These are phyloP conservation scores for Halteria grandinella DNA, from an alignment of 73 alveolate species.

Conservation along the genomic window DNA sequence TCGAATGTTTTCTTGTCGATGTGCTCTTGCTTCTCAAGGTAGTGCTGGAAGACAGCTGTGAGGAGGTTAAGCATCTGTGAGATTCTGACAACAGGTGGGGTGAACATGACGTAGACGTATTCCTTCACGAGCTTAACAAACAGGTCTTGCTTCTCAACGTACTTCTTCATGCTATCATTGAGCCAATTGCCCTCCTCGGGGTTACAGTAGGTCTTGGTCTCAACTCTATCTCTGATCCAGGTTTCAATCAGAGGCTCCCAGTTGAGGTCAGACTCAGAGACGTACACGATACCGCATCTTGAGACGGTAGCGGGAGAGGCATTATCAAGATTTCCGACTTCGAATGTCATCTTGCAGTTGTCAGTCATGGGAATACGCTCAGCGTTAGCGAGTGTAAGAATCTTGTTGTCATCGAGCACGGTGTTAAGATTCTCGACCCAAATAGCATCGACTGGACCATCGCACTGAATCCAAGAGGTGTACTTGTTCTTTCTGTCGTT, in stretches of 20 bases:
- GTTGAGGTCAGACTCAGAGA: slow-evolving; percentile 97
- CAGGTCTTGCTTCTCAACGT: slow-evolving; percentile 72
- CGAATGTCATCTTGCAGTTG: slow-evolving; percentile 98
- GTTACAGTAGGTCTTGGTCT: slow-evolving; percentile 82
- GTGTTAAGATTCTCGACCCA: slow-evolving; percentile 99
- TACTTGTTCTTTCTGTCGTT: slow-evolving; percentile 94
- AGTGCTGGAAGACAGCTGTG: slow-evolving; percentile 54
- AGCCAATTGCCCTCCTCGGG: slow-evolving; percentile 88
- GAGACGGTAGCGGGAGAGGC: slow-evolving; percentile 99
- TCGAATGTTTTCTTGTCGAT: slow-evolving; percentile 82
- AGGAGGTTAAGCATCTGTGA: slow-evolving; percentile 61
- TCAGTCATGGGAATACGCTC: slow-evolving; percentile 99
- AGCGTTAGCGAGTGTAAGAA: slow-evolving; percentile 98
- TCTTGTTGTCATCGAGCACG: slow-evolving; percentile 99
- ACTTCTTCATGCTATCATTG: slow-evolving; percentile 75
- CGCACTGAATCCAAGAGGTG: slow-evolving; percentile 99
- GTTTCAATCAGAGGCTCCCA: slow-evolving; percentile 98
- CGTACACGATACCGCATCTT: slow-evolving; percentile 99
- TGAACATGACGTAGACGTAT: slow-evolving; percentile 60
- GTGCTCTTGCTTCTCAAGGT: slow-evolving; percentile 79
- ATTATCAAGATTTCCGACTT: slow-evolving; percentile 98
- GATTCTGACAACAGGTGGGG: slow-evolving; percentile 66
- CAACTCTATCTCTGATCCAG: slow-evolving; percentile 94
- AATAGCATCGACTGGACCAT: slow-evolving; percentile 99
- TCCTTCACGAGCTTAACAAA: slow-evolving; percentile 63